Evolutionary conservation across 768 basidiomycete genomes (phyloP), one percentile per base, ranked within the genome.

Genomic region (Solioccasus polychromus): DNA sequence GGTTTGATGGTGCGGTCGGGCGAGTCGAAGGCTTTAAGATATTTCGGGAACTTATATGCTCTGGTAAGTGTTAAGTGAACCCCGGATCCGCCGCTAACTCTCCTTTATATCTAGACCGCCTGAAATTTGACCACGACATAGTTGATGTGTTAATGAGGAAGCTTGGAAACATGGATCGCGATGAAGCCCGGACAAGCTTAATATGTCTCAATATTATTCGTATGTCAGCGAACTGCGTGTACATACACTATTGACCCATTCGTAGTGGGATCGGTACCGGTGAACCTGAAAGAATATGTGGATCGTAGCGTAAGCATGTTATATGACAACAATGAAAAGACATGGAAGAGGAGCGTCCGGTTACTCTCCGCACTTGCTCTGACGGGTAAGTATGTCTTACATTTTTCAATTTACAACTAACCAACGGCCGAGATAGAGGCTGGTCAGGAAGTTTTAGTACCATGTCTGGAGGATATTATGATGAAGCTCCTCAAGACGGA

Each of bases 1-100:
- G 51, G 43, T 52, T 52, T 35, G 47, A 52, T 7, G 47, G 45
- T n/a, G 47, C 48, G 12, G 11, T 52, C 1, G 51, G 51, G 8
- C 43, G 29, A 22, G 40, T 52, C 3, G 48, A 50, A 39, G 51
- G 51, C 3, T 30, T 14, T 9, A 5, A 38, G 15, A 44, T 52
- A 22, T 42, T 52, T 12, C 2, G 20, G 8, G 19, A 12, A 7
- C 48, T 52, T 11, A 35, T 50, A 36, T 15, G 8, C 2, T 35
- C 25, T 8, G 47, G 51, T 52, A 35, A 39, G 10, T 2, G n/a
- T 22, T 20, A 4, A 5, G 17, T 14, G 9, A 8, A 23, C 6
- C 19, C 18, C 25, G 14, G 11, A n/a, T n/a, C n/a, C n/a, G n/a
- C n/a, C n/a, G 8, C 5, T 3, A 23, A 20, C 20, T 8, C 10